These are phyloP conservation scores for Hymenoscyphus fraxineus DNA, from an alignment of 2,329 filamentous ascomycete genomes.

Conservation along the genomic window DNA sequence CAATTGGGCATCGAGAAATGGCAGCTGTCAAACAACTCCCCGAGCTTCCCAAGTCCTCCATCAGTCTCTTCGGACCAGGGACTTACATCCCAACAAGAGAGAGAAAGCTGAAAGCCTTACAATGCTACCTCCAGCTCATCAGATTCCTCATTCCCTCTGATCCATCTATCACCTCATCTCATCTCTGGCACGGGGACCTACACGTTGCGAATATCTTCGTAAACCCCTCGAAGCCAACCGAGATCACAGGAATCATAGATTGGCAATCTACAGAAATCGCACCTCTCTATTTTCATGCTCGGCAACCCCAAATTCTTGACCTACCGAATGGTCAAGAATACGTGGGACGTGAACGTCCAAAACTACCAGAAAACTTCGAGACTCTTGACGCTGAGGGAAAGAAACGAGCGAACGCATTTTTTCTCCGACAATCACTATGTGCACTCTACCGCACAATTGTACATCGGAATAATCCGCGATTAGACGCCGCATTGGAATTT, in stretches of 20 bases:
- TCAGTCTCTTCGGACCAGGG: constrained; percentile 11
- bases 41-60: constrained; percentile 14
- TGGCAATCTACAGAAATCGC: constrained; percentile 39
- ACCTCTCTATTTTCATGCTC: constrained; percentile 37
- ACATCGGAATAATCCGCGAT: constrained; percentile 12
- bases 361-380: constrained; percentile 29
- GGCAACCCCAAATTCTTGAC: constrained; percentile 10
- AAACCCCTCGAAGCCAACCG: constrained; percentile 36
- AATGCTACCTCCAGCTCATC: constrained; percentile 10
- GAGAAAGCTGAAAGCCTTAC: constrained; percentile 11
- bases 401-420: constrained; percentile 22
- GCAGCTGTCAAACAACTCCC: constrained; percentile 13
- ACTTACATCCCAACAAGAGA: constrained; percentile 13
- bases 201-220: constrained; percentile 42
- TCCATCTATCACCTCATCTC: constrained; percentile 12
- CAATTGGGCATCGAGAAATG: constrained; percentile 17
- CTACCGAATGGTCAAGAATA: not conserved
- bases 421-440: constrained; percentile 14
- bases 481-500: constrained; percentile 17
- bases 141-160: constrained; percentile 9
- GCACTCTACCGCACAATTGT: constrained; percentile 14
- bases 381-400: constrained; percentile 36
- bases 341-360: constrained; percentile 10
- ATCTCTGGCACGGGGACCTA: constrained; percentile 39
- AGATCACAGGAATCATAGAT: constrained; percentile 39